Base-by-base conservation (phyloP, 2,329 filamentous ascomycete species). In the Daldinia sp. region DNA sequence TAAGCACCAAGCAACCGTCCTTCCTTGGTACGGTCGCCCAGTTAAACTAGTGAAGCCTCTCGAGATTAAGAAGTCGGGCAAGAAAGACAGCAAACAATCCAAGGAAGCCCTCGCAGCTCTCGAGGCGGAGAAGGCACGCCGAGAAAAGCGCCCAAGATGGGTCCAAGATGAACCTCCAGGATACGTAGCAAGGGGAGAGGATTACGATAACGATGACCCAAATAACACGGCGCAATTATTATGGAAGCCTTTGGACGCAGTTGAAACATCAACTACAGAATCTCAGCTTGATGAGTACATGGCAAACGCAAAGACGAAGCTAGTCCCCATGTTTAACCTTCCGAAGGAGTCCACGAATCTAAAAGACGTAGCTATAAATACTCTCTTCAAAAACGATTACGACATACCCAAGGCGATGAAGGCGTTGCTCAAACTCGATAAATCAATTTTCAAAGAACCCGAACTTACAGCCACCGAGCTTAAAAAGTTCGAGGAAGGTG, bases 401-500 rank as follows among this genome's bases (percentile, higher is more conserved):
- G 83, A 96, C 71, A 78, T 84, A 0, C 85, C 91, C 15, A 84
- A 84, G 68, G 91, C 94, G 0, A 80, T 97, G 21, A 85, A 88
- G 66, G 84, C 86, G 59, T 82, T 98, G 29, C 82, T 86, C 53
- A 86, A 87, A 69, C 81, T 89, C 9, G 87, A 94, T 63, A 87
- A 87, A 63, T 83, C 85, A 32, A 88, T 88, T 51, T 88, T 98
- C 71, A 93, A 94, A 71, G 94, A 98, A 75, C 95, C 95, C 0
- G 87, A 92, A 58, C 79, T 96, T 50, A 92, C 83, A 41, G 82
- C 91, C 7, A 83, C 91, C 29, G 94, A 99, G 75, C 81, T 91
- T 64, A 95, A 95, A 77, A 91, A 90, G 63, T 98, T 98, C 71
- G 95, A 97, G 73, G 94, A 97, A 74, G 95, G 87, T 37, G 92